phyloP scores from a whole-genome alignment of 441 rosid species.

The Melastoma candidum region DNA sequence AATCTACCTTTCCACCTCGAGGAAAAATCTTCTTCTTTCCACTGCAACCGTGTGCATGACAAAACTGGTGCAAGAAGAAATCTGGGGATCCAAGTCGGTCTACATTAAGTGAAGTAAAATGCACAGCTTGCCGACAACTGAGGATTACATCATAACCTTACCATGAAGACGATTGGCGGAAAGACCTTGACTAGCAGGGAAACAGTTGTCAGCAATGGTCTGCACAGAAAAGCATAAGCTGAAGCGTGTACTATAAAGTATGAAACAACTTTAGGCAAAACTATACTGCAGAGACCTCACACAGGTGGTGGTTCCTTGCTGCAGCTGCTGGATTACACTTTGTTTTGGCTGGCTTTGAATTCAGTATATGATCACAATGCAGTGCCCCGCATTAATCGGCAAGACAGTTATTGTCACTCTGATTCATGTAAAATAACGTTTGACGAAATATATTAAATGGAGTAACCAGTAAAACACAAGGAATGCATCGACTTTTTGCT shows the following conservation, averaged over 20 bases:
- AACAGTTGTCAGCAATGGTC: slow-evolving; percentile 88
- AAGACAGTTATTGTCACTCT: slow-evolving; percentile 75
- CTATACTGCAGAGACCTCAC: slow-evolving; percentile 54
- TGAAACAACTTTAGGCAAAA: slow-evolving; percentile 5
- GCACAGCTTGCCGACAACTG: slow-evolving; percentile 4
- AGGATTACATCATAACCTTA: slow-evolving; percentile 17
- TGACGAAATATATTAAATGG: not conserved
- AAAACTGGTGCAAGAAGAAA: slow-evolving; percentile 78
- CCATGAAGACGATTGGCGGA: slow-evolving; percentile 88
- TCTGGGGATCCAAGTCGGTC: slow-evolving; percentile 35
- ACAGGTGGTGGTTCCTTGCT: slow-evolving; percentile 70
- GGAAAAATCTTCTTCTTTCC: slow-evolving; percentile 58
- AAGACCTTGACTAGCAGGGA: slow-evolving; percentile 68
- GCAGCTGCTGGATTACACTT: slow-evolving; percentile 95
- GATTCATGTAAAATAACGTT: slow-evolving; percentile 24
- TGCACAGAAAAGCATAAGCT: slow-evolving; percentile 23
- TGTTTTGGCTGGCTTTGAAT: slow-evolving; percentile 44
- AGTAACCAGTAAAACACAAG: too few species aligned
- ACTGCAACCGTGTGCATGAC: slow-evolving; percentile 88
- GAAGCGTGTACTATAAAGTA: slow-evolving; percentile 2
- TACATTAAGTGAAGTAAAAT: slow-evolving; percentile 15
- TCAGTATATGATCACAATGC: slow-evolving; percentile 75
- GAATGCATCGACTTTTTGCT: too few species aligned
- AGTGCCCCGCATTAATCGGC: slow-evolving; percentile 94
- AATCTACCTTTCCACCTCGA: slow-evolving; percentile 71